Conservation (phyloP, 106 monocot genomes). For the Acanthochlamys bracteata region DNA sequence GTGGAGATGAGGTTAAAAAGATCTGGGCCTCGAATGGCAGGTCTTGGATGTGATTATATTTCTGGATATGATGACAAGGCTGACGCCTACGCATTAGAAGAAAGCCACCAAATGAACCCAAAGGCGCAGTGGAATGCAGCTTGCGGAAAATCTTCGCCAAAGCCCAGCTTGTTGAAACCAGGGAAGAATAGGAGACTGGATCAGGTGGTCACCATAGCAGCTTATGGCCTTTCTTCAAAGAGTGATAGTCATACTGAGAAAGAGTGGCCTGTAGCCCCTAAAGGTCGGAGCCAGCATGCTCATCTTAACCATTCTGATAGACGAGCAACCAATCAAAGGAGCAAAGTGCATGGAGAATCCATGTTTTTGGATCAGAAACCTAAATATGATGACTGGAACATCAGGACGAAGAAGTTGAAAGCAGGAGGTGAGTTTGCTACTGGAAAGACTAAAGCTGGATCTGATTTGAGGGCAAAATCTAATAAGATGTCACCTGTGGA, state of each 20-base stretch:
- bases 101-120: constrained; percentile 6
- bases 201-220: constrained; percentile 38
- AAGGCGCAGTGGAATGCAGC: neutral
- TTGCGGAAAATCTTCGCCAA: neutral
- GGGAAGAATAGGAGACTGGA: constrained; percentile 24
- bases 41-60: constrained; percentile 7
- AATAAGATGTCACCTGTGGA: constrained; percentile 16
- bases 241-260: constrained; percentile 23
- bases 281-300: constrained; percentile 10
- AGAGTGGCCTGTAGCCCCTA: constrained; percentile 16
- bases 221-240: constrained; percentile 32
- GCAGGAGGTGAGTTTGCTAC: constrained; percentile 2
- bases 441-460: neutral
- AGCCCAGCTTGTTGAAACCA: constrained; percentile 20
- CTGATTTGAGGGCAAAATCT: constrained; percentile 14
- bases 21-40: constrained; percentile 1
- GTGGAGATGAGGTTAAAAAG: constrained; percentile 8
- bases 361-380: neutral
- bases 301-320: constrained; percentile 14
- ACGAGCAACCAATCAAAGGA: neutral
- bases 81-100: constrained; percentile 12
- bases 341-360: constrained; percentile 10
- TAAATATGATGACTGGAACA: constrained; percentile 18
- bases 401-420: constrained; percentile 27
- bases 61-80: constrained; percentile 24